Evolutionary conservation across 306 rosid genomes (phyloP).

Genomic region (Psophocarpus tetragonolobus): DNA sequence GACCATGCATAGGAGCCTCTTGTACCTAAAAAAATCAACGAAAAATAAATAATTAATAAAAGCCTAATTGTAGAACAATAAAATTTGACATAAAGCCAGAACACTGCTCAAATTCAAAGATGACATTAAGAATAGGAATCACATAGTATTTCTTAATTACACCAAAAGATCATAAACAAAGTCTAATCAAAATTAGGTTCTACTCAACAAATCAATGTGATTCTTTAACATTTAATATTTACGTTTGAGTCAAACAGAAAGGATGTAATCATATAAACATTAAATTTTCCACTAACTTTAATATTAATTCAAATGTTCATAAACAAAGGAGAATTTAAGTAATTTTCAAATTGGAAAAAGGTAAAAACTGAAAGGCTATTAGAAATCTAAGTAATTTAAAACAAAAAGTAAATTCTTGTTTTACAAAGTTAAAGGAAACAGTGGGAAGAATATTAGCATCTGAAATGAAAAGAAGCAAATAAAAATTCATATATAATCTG

Average conservation of each 20-base stretch:
- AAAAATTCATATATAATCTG: not conserved
- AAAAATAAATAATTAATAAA: conserved; percentile 19
- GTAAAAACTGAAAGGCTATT: conserved; percentile 2
- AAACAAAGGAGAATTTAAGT: conserved; percentile 12
- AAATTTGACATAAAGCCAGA: conserved; percentile 15
- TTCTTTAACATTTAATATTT: not conserved
- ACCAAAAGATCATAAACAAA: conserved; percentile 3
- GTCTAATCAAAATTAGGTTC: not conserved
- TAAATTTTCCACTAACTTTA: not conserved
- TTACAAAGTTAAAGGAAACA: not conserved
- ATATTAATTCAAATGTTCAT: conserved; percentile 5
- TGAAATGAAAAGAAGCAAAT: conserved; percentile 2
- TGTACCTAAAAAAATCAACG: conserved; percentile 68
- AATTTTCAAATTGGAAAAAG: conserved; percentile 6
- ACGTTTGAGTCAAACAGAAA: not conserved
- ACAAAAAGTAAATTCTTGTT: conserved; percentile 29
- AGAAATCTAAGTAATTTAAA: conserved; percentile 26
- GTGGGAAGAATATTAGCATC: conserved; percentile 16
- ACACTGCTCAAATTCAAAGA: not conserved
- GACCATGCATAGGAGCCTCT: conserved; percentile 94
- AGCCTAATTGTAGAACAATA: conserved; percentile 3
- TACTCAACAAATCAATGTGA: conserved; percentile 1
- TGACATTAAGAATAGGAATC: not conserved
- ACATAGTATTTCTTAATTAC: not conserved
- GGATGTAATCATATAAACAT: conserved; percentile 6